Conservation (phyloP, 805 yeast genomes). For the Lipomyces anomalus region DNA sequence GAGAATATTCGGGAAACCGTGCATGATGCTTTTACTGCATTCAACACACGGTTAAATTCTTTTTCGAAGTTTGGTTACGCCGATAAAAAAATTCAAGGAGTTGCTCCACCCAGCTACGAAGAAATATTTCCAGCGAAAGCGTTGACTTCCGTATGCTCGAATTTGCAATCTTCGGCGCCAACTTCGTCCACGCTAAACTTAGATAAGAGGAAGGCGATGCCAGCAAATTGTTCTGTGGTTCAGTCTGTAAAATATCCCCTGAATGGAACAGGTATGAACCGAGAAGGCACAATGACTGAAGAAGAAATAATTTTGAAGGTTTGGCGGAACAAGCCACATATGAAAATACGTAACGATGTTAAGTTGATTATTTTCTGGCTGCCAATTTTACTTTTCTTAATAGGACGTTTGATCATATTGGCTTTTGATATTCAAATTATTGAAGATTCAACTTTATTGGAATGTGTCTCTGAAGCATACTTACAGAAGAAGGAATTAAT, state of each 20-base stretch:
- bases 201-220: too few relatives aligned
- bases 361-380: conserved; percentile 28
- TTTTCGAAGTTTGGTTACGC: conserved; percentile 6
- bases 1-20: conserved; percentile 4
- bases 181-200: not conserved
- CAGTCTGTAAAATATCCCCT: too few relatives aligned
- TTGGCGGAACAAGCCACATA: conserved; percentile 22
- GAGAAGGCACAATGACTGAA: conserved; percentile 4
- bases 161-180: too few relatives aligned
- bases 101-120: conserved; percentile 22
- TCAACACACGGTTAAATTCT: too few relatives aligned
- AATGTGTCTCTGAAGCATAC: too few relatives aligned
- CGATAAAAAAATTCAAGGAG: too few relatives aligned
- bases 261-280: too few relatives aligned
- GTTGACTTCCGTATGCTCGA: conserved; percentile 3
- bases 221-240: too few relatives aligned
- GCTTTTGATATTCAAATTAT: conserved; percentile 15
- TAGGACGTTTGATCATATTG: conserved; percentile 16
- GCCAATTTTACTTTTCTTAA: conserved; percentile 17
- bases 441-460: too few relatives aligned
- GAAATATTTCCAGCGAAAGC: conserved; percentile 21
- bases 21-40: conserved; percentile 18
- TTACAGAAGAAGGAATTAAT: too few relatives aligned
- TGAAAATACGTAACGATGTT: conserved; percentile 24
- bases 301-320: conserved; percentile 18